Conservation (phyloP, 257 asterid genomes). For the Nicotiana attenuata region DNA sequence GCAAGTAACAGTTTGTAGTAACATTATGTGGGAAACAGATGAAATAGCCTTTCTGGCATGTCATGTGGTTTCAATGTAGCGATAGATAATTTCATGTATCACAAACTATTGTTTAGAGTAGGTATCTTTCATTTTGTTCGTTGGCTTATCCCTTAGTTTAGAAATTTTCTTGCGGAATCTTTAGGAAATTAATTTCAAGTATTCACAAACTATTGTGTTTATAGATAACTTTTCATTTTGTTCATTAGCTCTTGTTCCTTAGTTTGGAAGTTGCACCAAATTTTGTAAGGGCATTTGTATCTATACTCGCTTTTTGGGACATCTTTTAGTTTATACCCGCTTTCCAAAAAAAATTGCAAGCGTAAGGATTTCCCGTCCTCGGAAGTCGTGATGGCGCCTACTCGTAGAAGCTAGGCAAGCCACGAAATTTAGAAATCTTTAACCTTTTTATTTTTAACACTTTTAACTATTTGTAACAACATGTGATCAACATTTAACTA, state of each 20-base stretch:
- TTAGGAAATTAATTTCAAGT: neutral
- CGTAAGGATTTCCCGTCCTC: too few species aligned
- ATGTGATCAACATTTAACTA: too few species aligned
- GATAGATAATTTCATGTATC: neutral
- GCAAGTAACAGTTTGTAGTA: neutral
- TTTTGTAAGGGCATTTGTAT: too few species aligned
- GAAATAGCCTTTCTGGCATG: neutral
- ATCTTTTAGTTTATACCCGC: too few species aligned
- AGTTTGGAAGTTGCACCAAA: neutral
- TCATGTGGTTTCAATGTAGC: neutral
- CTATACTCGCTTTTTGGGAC: too few species aligned
- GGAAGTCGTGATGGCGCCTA: too few species aligned
- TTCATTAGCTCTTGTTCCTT: neutral
- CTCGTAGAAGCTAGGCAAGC: too few species aligned
- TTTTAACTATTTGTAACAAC: too few species aligned
- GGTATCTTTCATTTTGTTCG: constrained; percentile 17
- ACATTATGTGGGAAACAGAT: neutral
- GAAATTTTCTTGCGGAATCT: neutral
- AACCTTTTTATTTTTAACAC: too few species aligned
- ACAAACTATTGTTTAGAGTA: constrained; percentile 12
- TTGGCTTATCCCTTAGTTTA: neutral
- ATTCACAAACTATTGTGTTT: constrained; percentile 4
- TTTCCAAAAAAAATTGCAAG: too few species aligned
- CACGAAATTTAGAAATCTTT: too few species aligned
- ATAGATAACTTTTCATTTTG: constrained; percentile 10